A percentile compares a stretch with the other conserved stretches of the same genome.
Evolutionary conservation across 2,329 filamentous ascomycete species (phyloP).

Genomic region (Sordariomycetes sp.): DNA sequence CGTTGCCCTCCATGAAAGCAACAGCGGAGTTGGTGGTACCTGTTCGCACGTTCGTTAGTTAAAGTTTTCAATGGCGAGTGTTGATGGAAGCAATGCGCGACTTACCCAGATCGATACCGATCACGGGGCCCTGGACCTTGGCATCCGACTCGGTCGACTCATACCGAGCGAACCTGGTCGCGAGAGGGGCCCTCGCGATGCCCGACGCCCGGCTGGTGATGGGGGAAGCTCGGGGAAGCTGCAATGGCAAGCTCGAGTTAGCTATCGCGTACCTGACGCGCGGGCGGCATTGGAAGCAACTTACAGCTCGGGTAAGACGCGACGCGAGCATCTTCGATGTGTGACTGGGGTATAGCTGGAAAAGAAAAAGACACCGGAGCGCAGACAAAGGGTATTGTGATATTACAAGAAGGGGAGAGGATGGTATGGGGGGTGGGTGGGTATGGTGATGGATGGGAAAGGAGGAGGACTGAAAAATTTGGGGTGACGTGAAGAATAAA

Average conservation of each 20-base stretch:
- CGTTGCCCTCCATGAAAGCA: slow-evolving; percentile 94
- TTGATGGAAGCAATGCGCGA: slow-evolving; percentile 8
- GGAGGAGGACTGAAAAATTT: slow-evolving; percentile 8
- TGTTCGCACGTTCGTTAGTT: slow-evolving; percentile 14
- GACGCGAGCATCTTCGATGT: slow-evolving; percentile 53
- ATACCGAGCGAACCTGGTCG: slow-evolving; percentile 64
- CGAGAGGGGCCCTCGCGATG: slow-evolving; percentile 55
- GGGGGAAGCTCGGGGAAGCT: slow-evolving; percentile 69
- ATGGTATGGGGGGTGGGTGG: slow-evolving; percentile 13
- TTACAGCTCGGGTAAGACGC: slow-evolving; percentile 62
- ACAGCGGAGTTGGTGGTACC: slow-evolving; percentile 95
- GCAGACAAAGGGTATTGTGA: slow-evolving; percentile 1
- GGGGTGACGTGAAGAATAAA: slow-evolving; percentile 4
- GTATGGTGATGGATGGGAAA: slow-evolving; percentile 11
- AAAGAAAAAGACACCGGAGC: slow-evolving; percentile 15
- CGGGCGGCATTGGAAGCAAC: slow-evolving; percentile 20
- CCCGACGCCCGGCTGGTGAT: slow-evolving; percentile 54
- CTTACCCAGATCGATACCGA: slow-evolving; percentile 93
- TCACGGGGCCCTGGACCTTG: slow-evolving; percentile 91
- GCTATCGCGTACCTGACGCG: slow-evolving; percentile 3
- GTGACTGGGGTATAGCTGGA: slow-evolving; percentile 19
- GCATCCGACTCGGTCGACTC: slow-evolving; percentile 47
- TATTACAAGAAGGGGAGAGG: slow-evolving; percentile 17
- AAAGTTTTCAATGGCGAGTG: background rate
- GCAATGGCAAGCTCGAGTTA: slow-evolving; percentile 11